phyloP scores from a whole-genome alignment of 371 early-diverging fungal species.

The Actinomortierella ambigua region DNA sequence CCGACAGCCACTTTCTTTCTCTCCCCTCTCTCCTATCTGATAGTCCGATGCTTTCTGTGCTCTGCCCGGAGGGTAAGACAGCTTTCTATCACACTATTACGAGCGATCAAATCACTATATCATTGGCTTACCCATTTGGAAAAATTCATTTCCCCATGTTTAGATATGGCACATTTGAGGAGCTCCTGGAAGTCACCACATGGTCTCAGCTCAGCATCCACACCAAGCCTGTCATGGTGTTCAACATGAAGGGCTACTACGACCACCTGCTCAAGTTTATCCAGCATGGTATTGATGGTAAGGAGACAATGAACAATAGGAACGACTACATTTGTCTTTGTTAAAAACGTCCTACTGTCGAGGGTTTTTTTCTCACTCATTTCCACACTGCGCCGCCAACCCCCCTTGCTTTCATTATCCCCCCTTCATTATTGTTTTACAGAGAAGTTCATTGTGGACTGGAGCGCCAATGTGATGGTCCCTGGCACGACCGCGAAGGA shows the following conservation, averaged over 20 bases:
- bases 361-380: no score
- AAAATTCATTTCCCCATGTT: no score
- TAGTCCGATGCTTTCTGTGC: constrained; percentile 78
- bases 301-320: no score
- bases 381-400: no score
- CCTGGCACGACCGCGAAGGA: constrained; percentile 65
- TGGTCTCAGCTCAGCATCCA: constrained; percentile 85
- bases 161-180: constrained; percentile 79
- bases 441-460: constrained; percentile 64
- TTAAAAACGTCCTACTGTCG: no score
- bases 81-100: no score
- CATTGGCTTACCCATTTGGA: no score
- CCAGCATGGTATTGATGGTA: constrained; percentile 59
- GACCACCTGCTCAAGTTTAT: constrained; percentile 69
- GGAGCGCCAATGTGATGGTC: constrained; percentile 56
- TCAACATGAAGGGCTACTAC: constrained; percentile 80
- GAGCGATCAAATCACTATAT: no score
- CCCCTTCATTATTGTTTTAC: not conserved
- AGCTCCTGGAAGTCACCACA: constrained; percentile 82
- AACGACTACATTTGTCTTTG: no score
- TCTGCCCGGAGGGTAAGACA: constrained; percentile 76
- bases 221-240: constrained; percentile 73
- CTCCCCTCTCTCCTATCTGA: constrained; percentile 5
- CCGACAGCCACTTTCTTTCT: not conserved
- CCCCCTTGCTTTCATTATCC: constrained; percentile 6